These are phyloP conservation scores for Umbellularia californica DNA, from an alignment of 164 flowering plant species.

Conservation along the genomic window DNA sequence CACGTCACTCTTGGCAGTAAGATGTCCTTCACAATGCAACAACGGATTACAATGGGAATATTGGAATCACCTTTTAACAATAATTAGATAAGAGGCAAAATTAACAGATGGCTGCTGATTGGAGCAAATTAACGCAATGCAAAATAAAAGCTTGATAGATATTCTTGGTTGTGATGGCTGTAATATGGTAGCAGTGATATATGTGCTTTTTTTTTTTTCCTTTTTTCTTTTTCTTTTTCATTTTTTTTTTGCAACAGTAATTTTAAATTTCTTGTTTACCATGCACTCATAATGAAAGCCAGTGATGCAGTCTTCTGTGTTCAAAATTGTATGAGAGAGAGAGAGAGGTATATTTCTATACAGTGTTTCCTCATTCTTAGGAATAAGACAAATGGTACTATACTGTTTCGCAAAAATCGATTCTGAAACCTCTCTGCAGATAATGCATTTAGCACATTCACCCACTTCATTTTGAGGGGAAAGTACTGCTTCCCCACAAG, in stretches of 20 bases:
- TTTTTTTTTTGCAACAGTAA: too few species aligned
- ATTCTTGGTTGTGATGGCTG: background rate
- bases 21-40: slow-evolving; percentile 49
- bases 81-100: background rate
- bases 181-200: background rate
- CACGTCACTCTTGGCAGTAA: slow-evolving; percentile 77
- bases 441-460: too few species aligned
- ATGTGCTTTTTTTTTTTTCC: background rate
- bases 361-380: background rate
- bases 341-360: background rate
- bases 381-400: background rate
- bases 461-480: background rate
- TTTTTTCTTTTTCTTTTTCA: too few species aligned
- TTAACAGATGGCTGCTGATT: background rate
- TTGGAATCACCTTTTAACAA: background rate
- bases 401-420: background rate
- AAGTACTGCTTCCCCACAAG: background rate
- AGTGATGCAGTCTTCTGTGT: background rate
- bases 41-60: background rate
- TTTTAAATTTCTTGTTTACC: too few species aligned
- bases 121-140: background rate
- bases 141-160: background rate
- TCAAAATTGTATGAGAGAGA: background rate
- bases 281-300: too few species aligned
- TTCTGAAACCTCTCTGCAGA: too few species aligned